phyloP scores from a whole-genome alignment of 2,329 filamentous ascomycete species.

The Colletotrichum liaoningense region DNA sequence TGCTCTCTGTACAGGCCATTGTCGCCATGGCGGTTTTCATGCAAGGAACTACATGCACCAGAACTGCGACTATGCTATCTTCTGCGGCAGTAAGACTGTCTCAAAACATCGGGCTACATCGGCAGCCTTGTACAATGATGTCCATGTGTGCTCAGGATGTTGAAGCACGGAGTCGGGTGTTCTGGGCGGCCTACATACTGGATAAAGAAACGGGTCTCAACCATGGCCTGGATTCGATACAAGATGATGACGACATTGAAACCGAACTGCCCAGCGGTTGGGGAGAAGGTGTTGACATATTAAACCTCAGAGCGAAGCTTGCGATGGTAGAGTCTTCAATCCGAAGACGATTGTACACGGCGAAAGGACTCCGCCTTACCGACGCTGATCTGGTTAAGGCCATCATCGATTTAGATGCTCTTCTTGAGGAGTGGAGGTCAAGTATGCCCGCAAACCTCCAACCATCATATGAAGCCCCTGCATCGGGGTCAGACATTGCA shows the following conservation, averaged over 20 bases:
- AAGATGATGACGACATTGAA: conserved; percentile 30
- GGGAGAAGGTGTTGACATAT: conserved; percentile 3
- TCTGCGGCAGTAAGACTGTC: conserved; percentile 20
- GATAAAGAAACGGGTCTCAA: conserved; percentile 29
- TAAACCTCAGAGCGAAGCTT: conserved; percentile 29
- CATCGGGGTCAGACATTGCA: neutral
- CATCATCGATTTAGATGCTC: conserved; percentile 29
- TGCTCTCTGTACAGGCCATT: conserved; percentile 26
- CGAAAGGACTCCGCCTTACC: conserved; percentile 22
- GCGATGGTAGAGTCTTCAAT: conserved; percentile 34
- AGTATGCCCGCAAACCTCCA: conserved; percentile 21
- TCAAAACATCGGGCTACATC: conserved; percentile 31
- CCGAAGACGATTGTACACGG: conserved; percentile 26
- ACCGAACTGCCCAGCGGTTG: conserved; percentile 21
- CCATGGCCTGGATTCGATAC: conserved; percentile 23
- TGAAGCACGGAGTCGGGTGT: conserved; percentile 28
- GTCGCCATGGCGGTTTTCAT: conserved; percentile 32
- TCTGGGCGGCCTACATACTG: conserved; percentile 35
- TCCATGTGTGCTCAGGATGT: conserved; percentile 24
- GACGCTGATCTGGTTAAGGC: conserved; percentile 21
- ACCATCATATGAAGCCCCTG: conserved; percentile 13
- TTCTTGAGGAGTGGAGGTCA: conserved; percentile 29
- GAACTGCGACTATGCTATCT: conserved; percentile 22
- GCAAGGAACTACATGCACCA: conserved; percentile 26
- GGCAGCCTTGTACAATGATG: conserved; percentile 22